Evolutionary conservation across 108 stramenopile genomes (phyloP).

Genomic region (Schizochytrium sp.): DNA sequence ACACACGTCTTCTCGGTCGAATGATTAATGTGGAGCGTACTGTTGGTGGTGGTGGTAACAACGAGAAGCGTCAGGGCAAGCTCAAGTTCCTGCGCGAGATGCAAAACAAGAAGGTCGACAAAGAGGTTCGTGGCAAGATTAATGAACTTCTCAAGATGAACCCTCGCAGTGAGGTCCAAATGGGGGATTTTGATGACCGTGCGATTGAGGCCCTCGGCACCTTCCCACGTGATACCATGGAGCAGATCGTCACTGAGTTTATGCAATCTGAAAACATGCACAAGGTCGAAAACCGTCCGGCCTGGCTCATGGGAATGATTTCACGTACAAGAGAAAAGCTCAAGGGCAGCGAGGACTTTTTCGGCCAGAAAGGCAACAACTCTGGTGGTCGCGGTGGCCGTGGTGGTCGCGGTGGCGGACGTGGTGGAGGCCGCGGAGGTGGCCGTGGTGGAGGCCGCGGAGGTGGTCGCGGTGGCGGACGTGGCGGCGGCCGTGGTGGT

Average conservation of each 20-base stretch:
- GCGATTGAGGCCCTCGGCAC: constrained; percentile 40
- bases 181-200: constrained; percentile 48
- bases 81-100: constrained; percentile 35
- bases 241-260: constrained; percentile 49
- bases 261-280: constrained; percentile 39
- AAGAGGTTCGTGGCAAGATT: constrained; percentile 34
- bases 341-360: constrained; percentile 12
- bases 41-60: constrained; percentile 39
- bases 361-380: not conserved
- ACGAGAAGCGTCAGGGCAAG: not conserved
- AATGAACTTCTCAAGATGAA: constrained; percentile 32
- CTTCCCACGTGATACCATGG: constrained; percentile 50
- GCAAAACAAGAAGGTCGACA: constrained; percentile 28
- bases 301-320: constrained; percentile 59
- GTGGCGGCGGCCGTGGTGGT: not conserved
- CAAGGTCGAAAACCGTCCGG: constrained; percentile 6
- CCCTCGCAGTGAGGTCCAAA: constrained; percentile 15
- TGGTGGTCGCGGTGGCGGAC: constrained; percentile 50
- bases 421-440: constrained; percentile 40
- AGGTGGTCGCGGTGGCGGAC: not conserved
- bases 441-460: not conserved
- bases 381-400: constrained; percentile 9
- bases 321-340: not conserved
- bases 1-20: constrained; percentile 27
- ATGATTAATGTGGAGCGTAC: constrained; percentile 61